Conservation (phyloP, 2,329 filamentous ascomycete species). For the Acrocalymma vagum region DNA sequence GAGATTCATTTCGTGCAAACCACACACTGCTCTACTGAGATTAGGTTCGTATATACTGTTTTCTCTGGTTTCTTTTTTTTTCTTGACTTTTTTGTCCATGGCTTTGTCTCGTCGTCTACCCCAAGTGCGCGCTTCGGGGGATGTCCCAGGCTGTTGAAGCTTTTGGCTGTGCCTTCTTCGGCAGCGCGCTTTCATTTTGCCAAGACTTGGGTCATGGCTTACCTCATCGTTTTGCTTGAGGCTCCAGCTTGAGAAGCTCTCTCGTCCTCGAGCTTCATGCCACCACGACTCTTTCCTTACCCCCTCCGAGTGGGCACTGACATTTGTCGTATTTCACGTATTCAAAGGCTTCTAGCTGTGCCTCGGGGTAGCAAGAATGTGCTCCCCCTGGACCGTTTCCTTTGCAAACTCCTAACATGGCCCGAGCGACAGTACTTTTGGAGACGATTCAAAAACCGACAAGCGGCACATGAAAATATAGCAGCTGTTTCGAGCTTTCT, state of each 20-base stretch:
- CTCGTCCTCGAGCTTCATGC: too few relatives aligned
- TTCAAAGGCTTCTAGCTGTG: slow-evolving; percentile 64
- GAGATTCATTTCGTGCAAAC: too few relatives aligned
- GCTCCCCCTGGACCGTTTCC: slow-evolving; percentile 23
- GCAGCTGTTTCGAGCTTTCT: slow-evolving; percentile 35
- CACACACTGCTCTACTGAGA: too few relatives aligned
- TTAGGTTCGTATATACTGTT: too few relatives aligned
- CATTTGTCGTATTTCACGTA: slow-evolving; percentile 75
- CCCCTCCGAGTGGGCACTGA: slow-evolving; percentile 78
- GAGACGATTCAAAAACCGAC: slow-evolving; percentile 30
- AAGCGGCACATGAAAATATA: slow-evolving; percentile 16
- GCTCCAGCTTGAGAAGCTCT: too few relatives aligned
- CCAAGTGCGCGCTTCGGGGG: too few relatives aligned
- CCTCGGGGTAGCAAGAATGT: slow-evolving; percentile 5
- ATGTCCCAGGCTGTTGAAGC: too few relatives aligned
- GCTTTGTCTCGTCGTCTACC: too few relatives aligned
- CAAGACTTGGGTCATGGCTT: slow-evolving; percentile 6
- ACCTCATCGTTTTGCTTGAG: not conserved
- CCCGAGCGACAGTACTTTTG: slow-evolving; percentile 42
- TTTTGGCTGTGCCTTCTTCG: too few relatives aligned
- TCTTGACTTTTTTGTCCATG: too few relatives aligned
- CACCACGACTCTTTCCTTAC: slow-evolving; percentile 67
- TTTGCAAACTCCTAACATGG: slow-evolving; percentile 36
- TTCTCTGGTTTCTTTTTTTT: too few relatives aligned
- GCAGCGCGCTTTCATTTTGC: too few relatives aligned